Conservation (phyloP, 2,329 filamentous ascomycete genomes). For the Lachnellula arida region DNA sequence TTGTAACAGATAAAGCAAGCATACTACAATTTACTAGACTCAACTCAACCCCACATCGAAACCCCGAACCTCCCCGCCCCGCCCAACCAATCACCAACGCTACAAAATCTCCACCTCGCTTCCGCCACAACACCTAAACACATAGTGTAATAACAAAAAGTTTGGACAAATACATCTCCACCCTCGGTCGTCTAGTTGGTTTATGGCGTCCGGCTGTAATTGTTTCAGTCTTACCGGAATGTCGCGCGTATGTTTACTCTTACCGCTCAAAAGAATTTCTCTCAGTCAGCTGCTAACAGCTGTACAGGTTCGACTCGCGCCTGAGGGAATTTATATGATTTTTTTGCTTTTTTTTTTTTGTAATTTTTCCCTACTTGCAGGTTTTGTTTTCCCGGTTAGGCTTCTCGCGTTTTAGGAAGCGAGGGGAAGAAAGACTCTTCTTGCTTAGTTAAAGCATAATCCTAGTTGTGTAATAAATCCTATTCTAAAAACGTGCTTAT, state of each 20-base stretch:
- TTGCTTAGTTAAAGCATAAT: too few relatives aligned
- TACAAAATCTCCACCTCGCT: too few relatives aligned
- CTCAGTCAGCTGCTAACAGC: slow-evolving; percentile 5
- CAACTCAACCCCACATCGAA: too few relatives aligned
- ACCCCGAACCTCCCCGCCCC: too few relatives aligned
- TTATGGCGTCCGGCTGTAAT: slow-evolving; percentile 7
- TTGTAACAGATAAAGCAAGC: too few relatives aligned
- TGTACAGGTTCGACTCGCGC: slow-evolving; percentile 6
- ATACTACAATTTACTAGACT: too few relatives aligned
- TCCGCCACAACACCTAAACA: not conserved
- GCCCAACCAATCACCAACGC: too few relatives aligned
- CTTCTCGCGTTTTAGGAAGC: too few relatives aligned
- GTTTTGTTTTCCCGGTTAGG: too few relatives aligned
- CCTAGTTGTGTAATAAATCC: too few relatives aligned
- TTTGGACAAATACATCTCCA: not conserved
- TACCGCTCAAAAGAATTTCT: not conserved
- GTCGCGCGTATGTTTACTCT: not conserved
- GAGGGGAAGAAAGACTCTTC: too few relatives aligned
- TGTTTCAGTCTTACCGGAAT: slow-evolving; percentile 1
- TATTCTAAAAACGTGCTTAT: too few relatives aligned
- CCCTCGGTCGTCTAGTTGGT: slow-evolving; percentile 4
- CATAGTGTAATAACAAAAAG: not conserved
- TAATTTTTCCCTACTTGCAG: not conserved
- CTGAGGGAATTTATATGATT: not conserved
- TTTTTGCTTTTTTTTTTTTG: not conserved